Conservation (phyloP, 352 stramenopile genomes). For the Phytopythium vexans region DNA sequence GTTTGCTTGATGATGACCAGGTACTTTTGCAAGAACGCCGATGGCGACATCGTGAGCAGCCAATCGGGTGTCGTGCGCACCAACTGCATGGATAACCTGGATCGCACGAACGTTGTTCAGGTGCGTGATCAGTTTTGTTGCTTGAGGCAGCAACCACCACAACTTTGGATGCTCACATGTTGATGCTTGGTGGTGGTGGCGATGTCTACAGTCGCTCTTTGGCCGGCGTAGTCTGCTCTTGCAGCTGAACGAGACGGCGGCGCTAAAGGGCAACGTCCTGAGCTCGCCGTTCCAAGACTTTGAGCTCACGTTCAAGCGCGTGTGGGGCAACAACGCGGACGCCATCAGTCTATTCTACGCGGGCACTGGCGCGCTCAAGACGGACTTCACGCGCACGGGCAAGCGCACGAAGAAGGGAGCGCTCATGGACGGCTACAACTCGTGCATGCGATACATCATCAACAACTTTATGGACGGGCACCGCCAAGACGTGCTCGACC, state of each 20-base stretch:
- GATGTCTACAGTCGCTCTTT: slow-evolving; percentile 87
- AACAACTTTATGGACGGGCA: slow-evolving; percentile 96
- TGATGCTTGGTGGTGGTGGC: not conserved
- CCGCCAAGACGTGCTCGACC: slow-evolving; percentile 92
- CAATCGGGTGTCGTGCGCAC: slow-evolving; percentile 94
- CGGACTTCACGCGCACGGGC: slow-evolving; percentile 94
- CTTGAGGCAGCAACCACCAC: not conserved
- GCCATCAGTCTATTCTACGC: slow-evolving; percentile 93
- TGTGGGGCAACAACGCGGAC: slow-evolving; percentile 97
- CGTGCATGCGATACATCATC: slow-evolving; percentile 91
- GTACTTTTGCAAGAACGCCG: slow-evolving; percentile 53
- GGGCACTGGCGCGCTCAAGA: slow-evolving; percentile 93
- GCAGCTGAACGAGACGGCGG: slow-evolving; percentile 72
- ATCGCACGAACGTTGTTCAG: slow-evolving; percentile 88
- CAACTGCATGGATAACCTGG: slow-evolving; percentile 99
- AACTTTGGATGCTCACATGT: not conserved
- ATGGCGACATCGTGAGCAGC: slow-evolving; percentile 44
- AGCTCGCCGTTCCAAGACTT: slow-evolving; percentile 63
- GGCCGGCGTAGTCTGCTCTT: slow-evolving; percentile 83
- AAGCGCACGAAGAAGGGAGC: slow-evolving; percentile 91
- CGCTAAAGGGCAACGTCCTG: slow-evolving; percentile 70
- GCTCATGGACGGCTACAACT: slow-evolving; percentile 95
- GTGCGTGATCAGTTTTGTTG: slow-evolving; percentile 10
- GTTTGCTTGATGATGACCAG: slow-evolving; percentile 13
- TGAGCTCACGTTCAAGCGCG: slow-evolving; percentile 75